phyloP scores from a whole-genome alignment of 345 rosid species.

The Tarenaya hassleriana region DNA sequence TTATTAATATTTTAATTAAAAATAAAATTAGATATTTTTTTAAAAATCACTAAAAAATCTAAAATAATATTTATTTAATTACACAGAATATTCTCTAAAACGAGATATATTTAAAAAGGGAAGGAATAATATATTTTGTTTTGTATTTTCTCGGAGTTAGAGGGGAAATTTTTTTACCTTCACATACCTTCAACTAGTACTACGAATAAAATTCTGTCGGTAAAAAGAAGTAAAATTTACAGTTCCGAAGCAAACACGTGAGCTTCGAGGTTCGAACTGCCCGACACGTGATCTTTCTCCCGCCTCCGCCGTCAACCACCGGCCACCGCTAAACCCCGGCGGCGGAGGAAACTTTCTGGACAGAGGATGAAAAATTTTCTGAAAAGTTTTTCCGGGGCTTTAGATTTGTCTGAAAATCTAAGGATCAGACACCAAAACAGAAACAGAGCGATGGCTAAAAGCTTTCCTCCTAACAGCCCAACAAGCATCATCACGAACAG shows the following conservation, averaged over 20 bases:
- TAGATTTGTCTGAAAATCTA: conserved; percentile 27
- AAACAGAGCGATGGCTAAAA: conserved; percentile 46
- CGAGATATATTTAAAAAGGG: too few relatives aligned
- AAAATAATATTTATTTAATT: too few relatives aligned
- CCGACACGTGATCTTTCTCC: not conserved
- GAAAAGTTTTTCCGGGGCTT: conserved; percentile 19
- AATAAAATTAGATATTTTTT: too few relatives aligned
- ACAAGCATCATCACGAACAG: conserved; percentile 42
- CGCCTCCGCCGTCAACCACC: conserved; percentile 19
- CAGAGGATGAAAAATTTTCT: conserved; percentile 2
- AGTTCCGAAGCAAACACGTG: conserved; percentile 27
- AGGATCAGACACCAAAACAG: conserved; percentile 37
- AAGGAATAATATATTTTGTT: too few relatives aligned
- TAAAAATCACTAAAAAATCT: too few relatives aligned
- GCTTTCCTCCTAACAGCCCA: conserved; percentile 55
- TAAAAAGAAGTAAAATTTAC: conserved; percentile 17
- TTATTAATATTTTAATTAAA: too few relatives aligned
- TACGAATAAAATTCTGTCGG: too few relatives aligned
- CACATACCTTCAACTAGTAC: too few relatives aligned
- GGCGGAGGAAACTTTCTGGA: conserved; percentile 2
- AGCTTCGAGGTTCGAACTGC: conserved; percentile 33
- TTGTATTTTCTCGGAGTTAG: too few relatives aligned
- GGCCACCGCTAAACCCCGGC: conserved; percentile 15
- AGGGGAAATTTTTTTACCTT: too few relatives aligned
- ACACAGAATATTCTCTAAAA: too few relatives aligned